Percentiles rank a stretch among this genome's conserved stretches.
These are phyloP conservation scores for Debaryomyces tyrocola DNA, from an alignment of 805 yeast genomes.

Conservation along the genomic window DNA sequence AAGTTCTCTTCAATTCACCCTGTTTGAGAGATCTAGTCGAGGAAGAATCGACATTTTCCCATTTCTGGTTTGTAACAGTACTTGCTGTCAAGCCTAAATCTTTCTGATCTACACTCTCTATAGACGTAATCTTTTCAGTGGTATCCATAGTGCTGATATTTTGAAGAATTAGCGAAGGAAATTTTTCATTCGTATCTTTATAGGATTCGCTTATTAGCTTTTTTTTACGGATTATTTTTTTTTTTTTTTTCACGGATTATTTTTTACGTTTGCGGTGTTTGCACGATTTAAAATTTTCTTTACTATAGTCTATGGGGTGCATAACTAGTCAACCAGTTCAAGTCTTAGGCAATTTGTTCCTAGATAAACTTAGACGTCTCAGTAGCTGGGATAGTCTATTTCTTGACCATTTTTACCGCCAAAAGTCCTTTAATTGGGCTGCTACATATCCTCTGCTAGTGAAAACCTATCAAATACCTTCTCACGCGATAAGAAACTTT, in stretches of 20 bases:
- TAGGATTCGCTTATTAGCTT: not conserved
- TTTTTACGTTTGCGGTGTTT: not conserved
- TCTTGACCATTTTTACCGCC: too few species aligned
- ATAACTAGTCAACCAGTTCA: too few species aligned
- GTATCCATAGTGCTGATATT: not conserved
- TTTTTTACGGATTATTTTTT: not conserved
- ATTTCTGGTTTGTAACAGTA: not conserved
- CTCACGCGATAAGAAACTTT: too few species aligned
- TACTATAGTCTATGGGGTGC: not conserved
- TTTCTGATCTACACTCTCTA: not conserved
- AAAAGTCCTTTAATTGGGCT: too few species aligned
- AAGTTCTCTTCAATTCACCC: slow-evolving; percentile 27
- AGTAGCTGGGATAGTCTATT: too few species aligned
- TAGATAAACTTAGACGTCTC: too few species aligned
- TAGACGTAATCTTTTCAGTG: not conserved
- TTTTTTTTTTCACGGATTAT: too few species aligned
- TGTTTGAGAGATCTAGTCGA: slow-evolving; percentile 1
- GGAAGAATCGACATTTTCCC: not conserved
- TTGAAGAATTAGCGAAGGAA: too few species aligned
- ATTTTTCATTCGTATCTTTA: too few species aligned
- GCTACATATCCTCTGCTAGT: too few species aligned
- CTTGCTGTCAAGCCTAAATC: not conserved
- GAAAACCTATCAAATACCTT: too few species aligned
- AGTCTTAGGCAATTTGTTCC: too few species aligned
- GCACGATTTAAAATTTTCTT: not conserved